Conservation (phyloP, 2,329 filamentous ascomycete genomes). For the Apiospora rasikravindrae region DNA sequence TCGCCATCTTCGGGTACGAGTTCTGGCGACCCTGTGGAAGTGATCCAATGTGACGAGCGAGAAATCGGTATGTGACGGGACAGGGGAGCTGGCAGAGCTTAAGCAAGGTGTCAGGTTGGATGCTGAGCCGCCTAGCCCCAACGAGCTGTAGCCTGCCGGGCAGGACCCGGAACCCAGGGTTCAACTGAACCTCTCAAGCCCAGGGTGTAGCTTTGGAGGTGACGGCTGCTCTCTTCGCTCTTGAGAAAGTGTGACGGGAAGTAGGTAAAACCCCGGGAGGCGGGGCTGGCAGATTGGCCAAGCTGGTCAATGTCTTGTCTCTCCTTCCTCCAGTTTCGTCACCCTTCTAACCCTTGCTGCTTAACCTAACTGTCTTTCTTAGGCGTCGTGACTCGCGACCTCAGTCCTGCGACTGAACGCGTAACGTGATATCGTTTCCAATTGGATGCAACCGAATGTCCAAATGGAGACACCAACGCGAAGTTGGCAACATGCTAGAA, state of each 20-base stretch:
- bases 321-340: not conserved
- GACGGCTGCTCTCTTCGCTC: not conserved
- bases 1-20: not conserved
- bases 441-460: slow-evolving; percentile 6
- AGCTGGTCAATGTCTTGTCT: not conserved
- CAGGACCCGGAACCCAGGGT: not conserved
- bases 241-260: not conserved
- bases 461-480: not conserved
- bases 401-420: not conserved
- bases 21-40: not conserved
- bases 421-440: not conserved
- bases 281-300: not conserved
- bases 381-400: not conserved
- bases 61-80: not conserved
- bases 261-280: not conserved
- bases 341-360: not conserved
- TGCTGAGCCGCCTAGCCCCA: slow-evolving; percentile 8
- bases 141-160: not conserved
- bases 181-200: not conserved
- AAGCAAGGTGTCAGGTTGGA: not conserved
- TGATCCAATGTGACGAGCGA: slow-evolving; percentile 6
- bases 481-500: not conserved
- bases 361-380: not conserved
- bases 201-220: not conserved
- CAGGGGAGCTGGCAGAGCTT: not conserved